Evolutionary conservation across 129 eudicot genomes (phyloP).

Genomic region (Oenanthe sinensis): DNA sequence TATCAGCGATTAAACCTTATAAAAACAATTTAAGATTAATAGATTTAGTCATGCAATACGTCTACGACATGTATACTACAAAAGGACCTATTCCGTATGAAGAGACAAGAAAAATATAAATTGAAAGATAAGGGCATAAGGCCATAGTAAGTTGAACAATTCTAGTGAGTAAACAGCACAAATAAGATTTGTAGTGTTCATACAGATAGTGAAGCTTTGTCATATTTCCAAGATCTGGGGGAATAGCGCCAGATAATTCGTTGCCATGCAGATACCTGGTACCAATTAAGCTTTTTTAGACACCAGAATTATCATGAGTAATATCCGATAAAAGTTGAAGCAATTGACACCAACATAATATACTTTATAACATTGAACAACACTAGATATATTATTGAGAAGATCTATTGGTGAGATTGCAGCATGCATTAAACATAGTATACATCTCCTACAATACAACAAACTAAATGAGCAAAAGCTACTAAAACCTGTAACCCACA

Average conservation of each 20-base stretch:
- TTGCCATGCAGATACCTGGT: constrained; percentile 85
- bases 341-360: neutral
- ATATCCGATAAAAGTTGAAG: neutral
- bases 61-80: neutral
- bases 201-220: constrained; percentile 91
- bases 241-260: constrained; percentile 75
- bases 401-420: no score
- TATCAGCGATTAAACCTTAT: neutral
- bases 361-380: neutral
- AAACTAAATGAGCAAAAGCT: neutral
- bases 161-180: neutral
- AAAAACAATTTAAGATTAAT: neutral
- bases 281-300: neutral
- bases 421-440: neutral
- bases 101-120: neutral
- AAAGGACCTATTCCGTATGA: neutral
- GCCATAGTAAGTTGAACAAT: neutral
- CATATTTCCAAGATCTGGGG: constrained; percentile 97
- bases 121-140: neutral
- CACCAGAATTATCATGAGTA: neutral
- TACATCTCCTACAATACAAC: neutral
- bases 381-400: neutral
- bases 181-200: neutral
- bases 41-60: neutral
- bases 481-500: neutral